Evolutionary conservation across 139 green algal species (phyloP), one percentile per base, ranked within the genome.

Genomic region (Coccomyxa sp.): DNA sequence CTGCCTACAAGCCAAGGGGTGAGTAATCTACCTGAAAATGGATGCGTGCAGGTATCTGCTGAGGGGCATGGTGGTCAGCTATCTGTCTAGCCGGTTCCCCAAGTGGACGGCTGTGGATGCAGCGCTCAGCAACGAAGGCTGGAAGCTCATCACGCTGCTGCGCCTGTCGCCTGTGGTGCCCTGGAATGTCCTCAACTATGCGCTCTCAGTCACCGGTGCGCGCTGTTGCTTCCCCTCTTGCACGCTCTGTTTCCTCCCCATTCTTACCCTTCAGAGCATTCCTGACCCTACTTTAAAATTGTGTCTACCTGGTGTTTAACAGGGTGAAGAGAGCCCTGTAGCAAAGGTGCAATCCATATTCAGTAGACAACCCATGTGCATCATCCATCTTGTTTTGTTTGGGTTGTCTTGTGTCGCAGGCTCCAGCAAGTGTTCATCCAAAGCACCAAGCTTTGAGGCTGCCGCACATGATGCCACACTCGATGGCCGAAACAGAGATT

Each of bases 171-270:
- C 90, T 51, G 85, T 94, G 23, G 87, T 90, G 21, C 91, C 91
- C 13, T 94, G 88, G 87, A 94, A 94, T 79, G 57, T 94, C 27
- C 85, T 94, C 58, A 94, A 94, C 60, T 91, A 91, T 28, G 90
- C 90, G 17, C 82, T 92, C 30, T 82, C 85, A 10, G 83, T 91
- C 12, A 93, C 91, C 4, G 81, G 81, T 58, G 63, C 91, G 32
- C 67, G 38, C 86, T 51, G 81, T 16, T 66, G 59, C 78, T 13
- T 16, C 45, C 51, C 57, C 77, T 66, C 31, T 38, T 32, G 12
- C 16, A 18, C 66, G 15, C 38, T 59, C 13, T 28, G 16, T 25
- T 63, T 31, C 25, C 10, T 15, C 28, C 75, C 10, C 10, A 23
- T 79, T 38, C 75, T 51, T 16, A 13, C 18, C 18, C 63, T 71